phyloP scores from a whole-genome alignment of 1,139 yeast genomes.

The Suhomyces guaymorum region DNA sequence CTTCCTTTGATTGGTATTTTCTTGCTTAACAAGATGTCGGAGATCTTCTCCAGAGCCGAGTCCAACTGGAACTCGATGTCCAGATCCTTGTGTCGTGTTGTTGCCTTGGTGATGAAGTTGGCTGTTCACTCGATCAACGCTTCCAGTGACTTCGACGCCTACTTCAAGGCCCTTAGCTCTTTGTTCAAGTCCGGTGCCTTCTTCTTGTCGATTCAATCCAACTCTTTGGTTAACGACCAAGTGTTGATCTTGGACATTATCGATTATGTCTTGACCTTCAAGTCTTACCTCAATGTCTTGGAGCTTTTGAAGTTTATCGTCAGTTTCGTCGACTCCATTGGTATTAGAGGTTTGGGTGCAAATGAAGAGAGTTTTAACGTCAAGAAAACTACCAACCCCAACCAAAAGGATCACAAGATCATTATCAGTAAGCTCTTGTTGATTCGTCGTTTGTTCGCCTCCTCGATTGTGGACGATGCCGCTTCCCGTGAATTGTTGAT shows the following conservation, averaged over 20 bases:
- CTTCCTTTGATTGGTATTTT: constrained; percentile 55
- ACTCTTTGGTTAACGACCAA: constrained; percentile 58
- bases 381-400: constrained; percentile 30
- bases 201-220: constrained; percentile 51
- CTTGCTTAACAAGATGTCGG: constrained; percentile 48
- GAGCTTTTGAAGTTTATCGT: constrained; percentile 43
- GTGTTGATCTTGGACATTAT: constrained; percentile 56
- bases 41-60: constrained; percentile 50
- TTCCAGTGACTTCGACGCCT: constrained; percentile 28
- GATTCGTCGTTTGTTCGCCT: constrained; percentile 56
- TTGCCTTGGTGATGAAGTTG: constrained; percentile 50
- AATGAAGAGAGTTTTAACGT: constrained; percentile 34
- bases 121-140: constrained; percentile 32
- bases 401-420: constrained; percentile 52
- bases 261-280: constrained; percentile 53
- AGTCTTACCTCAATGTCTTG: constrained; percentile 37
- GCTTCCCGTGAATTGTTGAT: constrained; percentile 48
- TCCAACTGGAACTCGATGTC: constrained; percentile 63
- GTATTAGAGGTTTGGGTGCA: constrained; percentile 54
- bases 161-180: constrained; percentile 29
- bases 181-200: constrained; percentile 44
- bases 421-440: constrained; percentile 59
- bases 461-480: constrained; percentile 41
- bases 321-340: constrained; percentile 51
- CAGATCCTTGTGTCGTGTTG: constrained; percentile 62